Conservation (phyloP, 805 yeast species). For the Kodamaea nitidulidarum region DNA sequence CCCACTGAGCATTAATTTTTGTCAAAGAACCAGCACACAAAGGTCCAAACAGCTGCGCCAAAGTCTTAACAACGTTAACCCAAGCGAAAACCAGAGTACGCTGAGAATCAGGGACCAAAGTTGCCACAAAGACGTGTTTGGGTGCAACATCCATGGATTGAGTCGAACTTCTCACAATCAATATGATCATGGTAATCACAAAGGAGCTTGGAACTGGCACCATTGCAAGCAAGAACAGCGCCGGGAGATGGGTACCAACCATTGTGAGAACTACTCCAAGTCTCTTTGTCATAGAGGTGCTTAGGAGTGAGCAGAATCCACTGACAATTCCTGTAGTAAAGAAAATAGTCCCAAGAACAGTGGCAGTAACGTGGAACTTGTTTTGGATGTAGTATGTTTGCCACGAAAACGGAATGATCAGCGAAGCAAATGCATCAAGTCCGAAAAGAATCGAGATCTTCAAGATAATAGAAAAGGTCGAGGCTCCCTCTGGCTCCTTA, state of each 20-base stretch:
- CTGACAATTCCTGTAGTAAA: constrained; percentile 35
- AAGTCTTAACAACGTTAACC: constrained; percentile 42
- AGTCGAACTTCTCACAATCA: constrained; percentile 35
- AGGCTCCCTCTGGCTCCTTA: constrained; percentile 4
- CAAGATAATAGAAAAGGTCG: constrained; percentile 21
- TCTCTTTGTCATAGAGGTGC: constrained; percentile 41
- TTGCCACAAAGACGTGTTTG: constrained; percentile 44
- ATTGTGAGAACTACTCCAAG: constrained; percentile 44
- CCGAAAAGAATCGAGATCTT: constrained; percentile 37
- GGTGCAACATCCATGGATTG: constrained; percentile 49
- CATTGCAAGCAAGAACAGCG: constrained; percentile 35
- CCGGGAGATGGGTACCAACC: constrained; percentile 42
- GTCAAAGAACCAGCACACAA: constrained; percentile 38
- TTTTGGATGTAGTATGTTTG: constrained; percentile 40
- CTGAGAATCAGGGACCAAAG: constrained; percentile 36
- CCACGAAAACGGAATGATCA: constrained; percentile 45
- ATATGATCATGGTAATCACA: constrained; percentile 25
- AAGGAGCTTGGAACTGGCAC: constrained; percentile 38
- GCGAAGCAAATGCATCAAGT: constrained; percentile 42
- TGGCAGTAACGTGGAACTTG: constrained; percentile 31
- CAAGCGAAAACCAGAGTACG: constrained; percentile 43
- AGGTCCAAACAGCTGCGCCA: constrained; percentile 43
- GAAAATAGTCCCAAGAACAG: constrained; percentile 38
- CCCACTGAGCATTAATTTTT: constrained; percentile 35
- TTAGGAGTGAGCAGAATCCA: constrained; percentile 38